Evolutionary conservation across 208 protist species (phyloP), one percentile per base, ranked within the genome.

Genomic region (Herpetomonas samuelpessoai): DNA sequence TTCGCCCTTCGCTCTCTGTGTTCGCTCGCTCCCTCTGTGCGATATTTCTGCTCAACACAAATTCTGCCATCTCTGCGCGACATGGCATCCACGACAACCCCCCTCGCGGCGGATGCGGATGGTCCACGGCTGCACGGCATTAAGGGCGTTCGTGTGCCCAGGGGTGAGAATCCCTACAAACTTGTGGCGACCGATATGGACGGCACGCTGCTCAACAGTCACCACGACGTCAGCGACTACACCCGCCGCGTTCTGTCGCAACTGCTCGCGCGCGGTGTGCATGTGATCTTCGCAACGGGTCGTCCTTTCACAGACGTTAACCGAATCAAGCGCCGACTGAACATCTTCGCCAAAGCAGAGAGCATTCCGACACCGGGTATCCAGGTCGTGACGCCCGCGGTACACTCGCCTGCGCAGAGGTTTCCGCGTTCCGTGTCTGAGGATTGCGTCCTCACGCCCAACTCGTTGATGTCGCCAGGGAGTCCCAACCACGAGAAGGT

Each of bases 271-370:
- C 57, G 67, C 19, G 87, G 87, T 22, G 79, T 93, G 19, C 87
- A 93, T 65, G 52, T 93, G 16, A 76, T 93, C 65, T 83, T 93
- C 52, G 87, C 81, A 12, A 91, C 87, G 3, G 87, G 81, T 0
- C 83, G 83, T 18, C 81, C 75, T 18, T 84, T 81, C 65, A 79
- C 72, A 12, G 76, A 81, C 47, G 80, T 93, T 45, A 59, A 77
- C 21, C 71, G 69, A 26, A 80, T 88, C 21, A 85, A 83, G 55
- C 69, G 73, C 1, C 47, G 65, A 2, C 72, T 88, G 10, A 79
- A 83, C 54, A 79, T 88, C 35, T 88, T 88, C 30, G 77, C 70
- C 16, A 62, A 59, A 0, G 47, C 60, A 1, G 65, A 64, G 2
- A 6, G 35, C 18, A 86, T 86, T 45, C 55, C 79, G 3, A 81